These are phyloP conservation scores for Backusella psychrophila DNA, from an alignment of 192 early-diverging fungal species.

Conservation along the genomic window DNA sequence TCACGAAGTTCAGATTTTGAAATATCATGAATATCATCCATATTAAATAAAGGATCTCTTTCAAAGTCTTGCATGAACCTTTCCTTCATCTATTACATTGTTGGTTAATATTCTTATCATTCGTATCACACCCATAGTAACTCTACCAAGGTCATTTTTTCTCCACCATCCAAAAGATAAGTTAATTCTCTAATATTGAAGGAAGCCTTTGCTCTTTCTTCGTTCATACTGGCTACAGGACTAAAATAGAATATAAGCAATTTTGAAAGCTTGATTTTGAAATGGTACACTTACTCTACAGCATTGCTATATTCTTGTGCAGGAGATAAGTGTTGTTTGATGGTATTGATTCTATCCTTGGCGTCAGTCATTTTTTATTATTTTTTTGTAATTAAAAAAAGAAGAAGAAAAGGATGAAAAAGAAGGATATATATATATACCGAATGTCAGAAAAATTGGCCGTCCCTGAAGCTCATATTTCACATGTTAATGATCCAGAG, in stretches of 20 bases:
- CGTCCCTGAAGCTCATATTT: not conserved
- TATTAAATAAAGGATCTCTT: slow-evolving; percentile 78
- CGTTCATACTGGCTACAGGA: slow-evolving; percentile 46
- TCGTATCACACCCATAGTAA: not conserved
- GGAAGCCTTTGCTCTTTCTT: slow-evolving; percentile 71
- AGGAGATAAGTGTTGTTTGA: slow-evolving; percentile 27
- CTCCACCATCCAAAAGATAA: slow-evolving; percentile 80
- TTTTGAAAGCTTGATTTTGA: not conserved
- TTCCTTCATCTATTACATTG: slow-evolving; percentile 58
- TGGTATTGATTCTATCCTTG: slow-evolving; percentile 20
- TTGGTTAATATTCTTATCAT: too few relatives aligned
- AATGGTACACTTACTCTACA: slow-evolving; percentile 14
- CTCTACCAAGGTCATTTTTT: slow-evolving; percentile 42
- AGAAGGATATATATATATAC: not conserved
- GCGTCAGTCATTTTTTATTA: slow-evolving; percentile 13
- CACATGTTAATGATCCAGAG: not conserved
- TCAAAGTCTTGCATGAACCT: slow-evolving; percentile 82
- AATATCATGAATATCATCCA: slow-evolving; percentile 78
- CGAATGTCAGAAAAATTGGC: not conserved
- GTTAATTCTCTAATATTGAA: slow-evolving; percentile 82
- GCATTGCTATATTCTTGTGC: slow-evolving; percentile 20
- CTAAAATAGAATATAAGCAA: not conserved
- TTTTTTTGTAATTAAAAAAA: not conserved
- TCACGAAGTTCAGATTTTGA: slow-evolving; percentile 74
- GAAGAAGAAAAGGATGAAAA: not conserved